phyloP scores from a whole-genome alignment of 371 early-diverging fungal species.

The Apophysomyces ossiformis region DNA sequence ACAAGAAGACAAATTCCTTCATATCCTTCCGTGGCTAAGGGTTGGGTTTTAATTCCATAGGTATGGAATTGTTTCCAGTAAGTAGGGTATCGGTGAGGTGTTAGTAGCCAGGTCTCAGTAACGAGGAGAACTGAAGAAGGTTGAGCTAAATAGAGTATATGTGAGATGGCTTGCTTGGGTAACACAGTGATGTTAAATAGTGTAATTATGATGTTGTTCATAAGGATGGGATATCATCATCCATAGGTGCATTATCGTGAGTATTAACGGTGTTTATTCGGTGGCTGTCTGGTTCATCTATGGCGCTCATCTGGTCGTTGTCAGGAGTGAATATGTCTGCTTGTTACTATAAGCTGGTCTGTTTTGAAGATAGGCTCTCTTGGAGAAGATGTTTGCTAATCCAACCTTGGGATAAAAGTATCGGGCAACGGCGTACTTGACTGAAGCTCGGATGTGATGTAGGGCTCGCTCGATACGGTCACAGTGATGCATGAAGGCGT shows the following conservation, averaged over 20 bases:
- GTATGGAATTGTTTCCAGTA: conserved; percentile 16
- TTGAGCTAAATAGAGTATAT: neutral
- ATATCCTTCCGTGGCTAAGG: neutral
- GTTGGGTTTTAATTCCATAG: neutral
- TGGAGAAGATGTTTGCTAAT: neutral
- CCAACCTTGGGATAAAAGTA: conserved; percentile 8
- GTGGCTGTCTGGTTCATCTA: neutral
- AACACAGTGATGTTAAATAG: conserved; percentile 16
- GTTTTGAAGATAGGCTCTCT: neutral
- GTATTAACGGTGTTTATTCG: neutral
- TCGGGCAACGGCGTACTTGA: neutral
- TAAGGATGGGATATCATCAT: neutral
- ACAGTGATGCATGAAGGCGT: no score
- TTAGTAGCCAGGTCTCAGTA: conserved; percentile 23
- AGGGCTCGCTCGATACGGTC: no score
- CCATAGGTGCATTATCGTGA: neutral
- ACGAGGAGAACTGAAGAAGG: conserved; percentile 15
- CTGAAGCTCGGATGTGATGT: no score
- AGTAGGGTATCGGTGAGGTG: conserved; percentile 6
- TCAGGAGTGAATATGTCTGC: neutral
- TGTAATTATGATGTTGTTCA: neutral
- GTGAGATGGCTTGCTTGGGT: conserved; percentile 11
- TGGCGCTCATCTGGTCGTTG: neutral
- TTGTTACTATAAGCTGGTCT: neutral
- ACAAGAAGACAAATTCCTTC: conserved; percentile 13